A percentile compares a stretch with the other conserved stretches of the same genome.
Conservation (phyloP, 108 stramenopile species). For the Pseudonitzschia multiseries region DNA sequence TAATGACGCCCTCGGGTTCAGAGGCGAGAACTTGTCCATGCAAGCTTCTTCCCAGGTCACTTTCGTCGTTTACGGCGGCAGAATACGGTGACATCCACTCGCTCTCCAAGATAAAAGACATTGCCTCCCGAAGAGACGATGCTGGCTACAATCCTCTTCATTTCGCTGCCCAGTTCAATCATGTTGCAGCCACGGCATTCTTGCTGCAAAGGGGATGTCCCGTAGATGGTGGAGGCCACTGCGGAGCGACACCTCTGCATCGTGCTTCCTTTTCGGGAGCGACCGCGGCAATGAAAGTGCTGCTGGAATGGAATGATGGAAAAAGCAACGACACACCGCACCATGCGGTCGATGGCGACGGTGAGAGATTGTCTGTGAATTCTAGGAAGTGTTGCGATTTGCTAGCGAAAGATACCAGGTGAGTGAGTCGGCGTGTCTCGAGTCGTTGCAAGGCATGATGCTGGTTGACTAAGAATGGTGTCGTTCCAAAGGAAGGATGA, state of each 20-base stretch:
- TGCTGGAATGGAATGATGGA: slow-evolving; percentile 38
- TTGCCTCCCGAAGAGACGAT: slow-evolving; percentile 18
- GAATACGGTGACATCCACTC: slow-evolving; percentile 76
- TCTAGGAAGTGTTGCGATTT: slow-evolving; percentile 32
- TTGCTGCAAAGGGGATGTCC: slow-evolving; percentile 51
- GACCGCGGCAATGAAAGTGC: slow-evolving; percentile 64
- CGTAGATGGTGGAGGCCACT: slow-evolving; percentile 37
- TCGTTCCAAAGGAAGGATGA: neutral
- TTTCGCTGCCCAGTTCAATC: slow-evolving; percentile 76
- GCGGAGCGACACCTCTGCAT: slow-evolving; percentile 77
- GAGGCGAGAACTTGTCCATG: slow-evolving; percentile 51
- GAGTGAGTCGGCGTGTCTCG: neutral
- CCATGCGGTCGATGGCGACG: neutral
- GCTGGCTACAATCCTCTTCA: slow-evolving; percentile 63
- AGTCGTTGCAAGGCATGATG: neutral
- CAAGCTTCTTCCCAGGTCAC: slow-evolving; percentile 50
- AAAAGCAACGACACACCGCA: neutral
- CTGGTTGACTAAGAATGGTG: neutral
- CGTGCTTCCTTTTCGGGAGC: slow-evolving; percentile 83
- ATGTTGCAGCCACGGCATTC: slow-evolving; percentile 61
- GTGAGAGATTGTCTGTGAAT: neutral
- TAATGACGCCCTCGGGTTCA: too few relatives aligned
- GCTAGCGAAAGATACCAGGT: slow-evolving; percentile 55
- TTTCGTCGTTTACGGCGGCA: slow-evolving; percentile 83
- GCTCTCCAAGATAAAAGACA: slow-evolving; percentile 29